Evolutionary conservation across 176 grass and related monocot species (phyloP), one percentile per base, ranked within the genome.

Genomic region (Hsuehochloa calcarea): DNA sequence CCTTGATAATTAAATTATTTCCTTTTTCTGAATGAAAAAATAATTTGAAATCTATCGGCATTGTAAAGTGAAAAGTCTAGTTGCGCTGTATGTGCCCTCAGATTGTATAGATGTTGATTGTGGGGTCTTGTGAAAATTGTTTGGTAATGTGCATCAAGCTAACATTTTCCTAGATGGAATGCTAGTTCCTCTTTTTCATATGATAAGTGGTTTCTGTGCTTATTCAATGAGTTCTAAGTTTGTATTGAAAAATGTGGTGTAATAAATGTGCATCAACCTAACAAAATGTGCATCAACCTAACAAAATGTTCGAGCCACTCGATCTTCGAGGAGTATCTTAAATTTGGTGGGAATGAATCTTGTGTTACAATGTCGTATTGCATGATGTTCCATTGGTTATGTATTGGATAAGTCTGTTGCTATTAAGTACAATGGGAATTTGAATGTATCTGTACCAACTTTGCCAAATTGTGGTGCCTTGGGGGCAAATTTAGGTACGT

Each of bases 301-400:
- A 74, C 38, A 81, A 81, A 31, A 17, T 74, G 22, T 74, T 80
- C 27, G 11, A 80, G 12, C 59, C 46, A 76, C 64, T 64, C 5
- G 5, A 64, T 31, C n/a, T 52, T 41, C 17, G 31, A 60, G 1
- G 68, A 23, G 65, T 74, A 75, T 58, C 43, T 76, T 60, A 40
- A 20, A 25, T 60, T 76, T 26, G 26, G 1, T 74, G 29, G 61
- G 29, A 80, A 37, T 55, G 14, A 74, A 89, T 67, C 6, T 84
- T 89, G 27, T 79, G 56, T 66, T 66, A 34, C 61, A n/a, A 22
- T 62, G 55, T 23, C 45, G 34, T 35, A 41, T 67, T 59, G 60
- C 19, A 22, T 39, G 27, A 59, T 44, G 67, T 39, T 39, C 16
- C 0, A 46, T 49, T 40, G 4, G 29, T 60, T 85, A n/a, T 80